Conservation (phyloP, 305 asterid species). For the Euphrasia arctica region DNA sequence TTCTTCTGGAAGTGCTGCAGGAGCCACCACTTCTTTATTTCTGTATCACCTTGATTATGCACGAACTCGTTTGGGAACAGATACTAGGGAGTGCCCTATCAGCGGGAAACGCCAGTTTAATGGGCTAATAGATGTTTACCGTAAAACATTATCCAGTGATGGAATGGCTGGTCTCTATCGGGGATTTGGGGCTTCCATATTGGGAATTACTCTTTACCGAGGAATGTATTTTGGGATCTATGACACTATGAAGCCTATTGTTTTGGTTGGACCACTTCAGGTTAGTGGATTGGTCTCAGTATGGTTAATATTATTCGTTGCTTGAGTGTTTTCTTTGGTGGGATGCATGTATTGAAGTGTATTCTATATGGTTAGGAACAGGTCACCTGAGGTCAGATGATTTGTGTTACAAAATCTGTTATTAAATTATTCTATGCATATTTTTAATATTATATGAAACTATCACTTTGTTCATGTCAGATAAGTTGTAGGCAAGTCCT, state of each 20-base stretch:
- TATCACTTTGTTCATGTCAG: background rate
- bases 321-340: background rate
- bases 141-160: constrained; percentile 70
- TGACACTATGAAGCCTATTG: constrained; percentile 73
- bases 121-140: constrained; percentile 65
- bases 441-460: constrained; percentile 6
- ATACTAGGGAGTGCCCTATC: constrained; percentile 46
- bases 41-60: constrained; percentile 94
- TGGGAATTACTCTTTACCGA: constrained; percentile 74
- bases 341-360: background rate
- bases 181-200: constrained; percentile 58
- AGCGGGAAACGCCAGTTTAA: constrained; percentile 62
- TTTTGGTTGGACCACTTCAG: constrained; percentile 66
- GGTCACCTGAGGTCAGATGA: background rate
- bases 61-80: constrained; percentile 81
- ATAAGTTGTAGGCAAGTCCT: background rate
- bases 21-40: constrained; percentile 90
- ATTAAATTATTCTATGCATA: background rate
- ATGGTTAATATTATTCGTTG: constrained; percentile 4
- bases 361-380: background rate
- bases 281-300: constrained; percentile 28
- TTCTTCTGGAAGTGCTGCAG: constrained; percentile 99
- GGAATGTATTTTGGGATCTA: constrained; percentile 88
- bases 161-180: constrained; percentile 84
- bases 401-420: background rate